A percentile compares a stretch with the other conserved stretches of the same genome.
These are phyloP conservation scores for Fusarium equiseti DNA, from an alignment of 2,329 filamentous ascomycete species.

Conservation along the genomic window DNA sequence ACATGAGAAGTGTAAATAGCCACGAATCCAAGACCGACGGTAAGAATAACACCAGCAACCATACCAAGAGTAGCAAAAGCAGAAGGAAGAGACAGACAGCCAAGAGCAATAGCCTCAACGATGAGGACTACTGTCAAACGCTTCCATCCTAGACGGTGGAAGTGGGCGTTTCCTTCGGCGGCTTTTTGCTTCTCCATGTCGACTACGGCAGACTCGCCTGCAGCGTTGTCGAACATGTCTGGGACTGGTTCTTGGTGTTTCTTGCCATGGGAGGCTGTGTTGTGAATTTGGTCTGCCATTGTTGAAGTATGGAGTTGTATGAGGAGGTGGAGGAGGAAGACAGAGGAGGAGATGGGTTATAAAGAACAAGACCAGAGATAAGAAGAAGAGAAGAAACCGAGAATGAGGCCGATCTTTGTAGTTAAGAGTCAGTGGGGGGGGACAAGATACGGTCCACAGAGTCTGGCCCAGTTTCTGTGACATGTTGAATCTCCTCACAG, in stretches of 20 bases:
- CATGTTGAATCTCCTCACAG: conserved; percentile 33
- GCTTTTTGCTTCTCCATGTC: conserved; percentile 62
- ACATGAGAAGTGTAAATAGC: conserved; percentile 63
- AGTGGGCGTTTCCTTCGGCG: conserved; percentile 60
- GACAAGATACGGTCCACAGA: conserved; percentile 22
- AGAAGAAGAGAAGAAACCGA: conserved; percentile 26
- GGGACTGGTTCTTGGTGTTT: conserved; percentile 27
- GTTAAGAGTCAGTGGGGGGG: conserved; percentile 23
- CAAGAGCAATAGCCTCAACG: conserved; percentile 68
- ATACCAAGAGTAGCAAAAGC: conserved; percentile 67
- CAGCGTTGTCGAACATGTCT: conserved; percentile 47
- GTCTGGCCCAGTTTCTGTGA: conserved; percentile 23
- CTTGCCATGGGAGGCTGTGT: conserved; percentile 16
- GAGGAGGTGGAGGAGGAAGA: neutral
- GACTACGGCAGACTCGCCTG: conserved; percentile 55
- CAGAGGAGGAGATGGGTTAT: neutral
- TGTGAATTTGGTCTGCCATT: conserved; percentile 40
- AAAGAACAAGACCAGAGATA: conserved; percentile 15
- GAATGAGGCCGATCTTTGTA: conserved; percentile 40
- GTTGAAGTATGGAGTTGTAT: neutral
- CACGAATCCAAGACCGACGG: conserved; percentile 58
- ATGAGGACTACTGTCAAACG: conserved; percentile 67
- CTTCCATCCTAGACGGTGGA: conserved; percentile 68
- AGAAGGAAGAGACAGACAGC: conserved; percentile 62
- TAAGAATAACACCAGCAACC: conserved; percentile 61